phyloP scores from a whole-genome alignment of 2,329 filamentous ascomycete genomes.

The Talaromyces atroroseus region DNA sequence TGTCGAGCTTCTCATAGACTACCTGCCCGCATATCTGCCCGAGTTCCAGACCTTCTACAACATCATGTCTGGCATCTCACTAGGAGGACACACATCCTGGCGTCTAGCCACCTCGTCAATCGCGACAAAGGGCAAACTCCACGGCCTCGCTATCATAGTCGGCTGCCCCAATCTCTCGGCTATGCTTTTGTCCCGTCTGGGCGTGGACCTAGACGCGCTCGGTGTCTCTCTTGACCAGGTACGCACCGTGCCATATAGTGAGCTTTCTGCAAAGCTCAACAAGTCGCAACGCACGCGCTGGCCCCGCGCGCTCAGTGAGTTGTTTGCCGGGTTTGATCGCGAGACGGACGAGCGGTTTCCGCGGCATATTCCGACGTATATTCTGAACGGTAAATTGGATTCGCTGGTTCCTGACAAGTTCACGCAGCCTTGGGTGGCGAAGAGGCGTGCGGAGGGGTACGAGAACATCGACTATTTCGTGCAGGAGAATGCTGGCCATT shows the following conservation, averaged over 20 bases:
- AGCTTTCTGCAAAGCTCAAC: neutral
- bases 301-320: conserved; percentile 1
- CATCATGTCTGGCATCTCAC: conserved; percentile 10
- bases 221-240: neutral
- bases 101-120: conserved; percentile 6
- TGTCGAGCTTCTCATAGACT: conserved; percentile 8
- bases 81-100: conserved; percentile 11
- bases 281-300: conserved; percentile 8
- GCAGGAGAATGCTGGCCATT: conserved; percentile 10
- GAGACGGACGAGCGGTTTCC: conserved; percentile 2
- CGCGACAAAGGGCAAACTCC: conserved; percentile 1
- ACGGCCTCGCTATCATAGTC: conserved; percentile 9
- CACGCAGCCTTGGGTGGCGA: conserved; percentile 6
- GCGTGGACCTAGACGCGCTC: conserved; percentile 2
- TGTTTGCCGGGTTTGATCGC: neutral
- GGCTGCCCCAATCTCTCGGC: conserved; percentile 3
- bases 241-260: neutral
- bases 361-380: conserved; percentile 6
- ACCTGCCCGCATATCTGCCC: conserved; percentile 6
- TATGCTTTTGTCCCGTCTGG: conserved; percentile 7
- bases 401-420: conserved; percentile 10
- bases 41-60: conserved; percentile 10
- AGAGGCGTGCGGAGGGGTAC: neutral
- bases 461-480: conserved; percentile 8
- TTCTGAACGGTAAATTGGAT: conserved; percentile 9